Percentiles rank a stretch among this genome's conserved stretches.
Conservation (phyloP, 805 yeast genomes). For the Hanseniaspora taiwanica region DNA sequence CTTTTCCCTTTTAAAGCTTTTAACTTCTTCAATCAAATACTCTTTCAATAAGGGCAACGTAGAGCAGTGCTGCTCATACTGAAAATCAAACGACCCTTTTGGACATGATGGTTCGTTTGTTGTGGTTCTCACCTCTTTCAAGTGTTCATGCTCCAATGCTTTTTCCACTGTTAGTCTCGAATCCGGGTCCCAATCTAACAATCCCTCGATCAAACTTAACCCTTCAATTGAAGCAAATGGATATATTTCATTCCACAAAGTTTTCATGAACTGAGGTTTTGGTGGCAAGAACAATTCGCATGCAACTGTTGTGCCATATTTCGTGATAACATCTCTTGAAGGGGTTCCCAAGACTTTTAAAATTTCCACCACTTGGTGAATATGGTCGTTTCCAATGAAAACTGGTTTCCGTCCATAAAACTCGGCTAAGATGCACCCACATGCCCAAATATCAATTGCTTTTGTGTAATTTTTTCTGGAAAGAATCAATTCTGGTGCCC, state of each 20-base stretch:
- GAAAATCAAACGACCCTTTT: constrained; percentile 42
- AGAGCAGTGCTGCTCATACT: constrained; percentile 39
- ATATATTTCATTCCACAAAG: constrained; percentile 40
- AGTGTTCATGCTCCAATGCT: constrained; percentile 44
- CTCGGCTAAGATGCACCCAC: constrained; percentile 84
- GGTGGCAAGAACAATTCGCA: constrained; percentile 34
- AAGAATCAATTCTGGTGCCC: constrained; percentile 83
- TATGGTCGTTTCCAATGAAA: constrained; percentile 61
- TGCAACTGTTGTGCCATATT: constrained; percentile 34
- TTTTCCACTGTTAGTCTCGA: constrained; percentile 41
- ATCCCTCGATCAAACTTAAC: constrained; percentile 35
- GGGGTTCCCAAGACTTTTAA: constrained; percentile 65
- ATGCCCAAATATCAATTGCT: constrained; percentile 83
- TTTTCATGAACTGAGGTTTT: constrained; percentile 28
- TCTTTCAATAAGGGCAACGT: constrained; percentile 34
- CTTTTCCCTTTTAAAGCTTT: constrained; percentile 30
- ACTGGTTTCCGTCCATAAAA: constrained; percentile 68
- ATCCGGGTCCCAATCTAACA: constrained; percentile 54
- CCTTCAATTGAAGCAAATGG: constrained; percentile 49
- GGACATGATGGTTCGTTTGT: constrained; percentile 43
- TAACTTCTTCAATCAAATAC: constrained; percentile 40
- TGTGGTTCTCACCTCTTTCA: constrained; percentile 37
- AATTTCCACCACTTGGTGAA: constrained; percentile 60
- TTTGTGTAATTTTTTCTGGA: constrained; percentile 47
- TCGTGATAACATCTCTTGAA: constrained; percentile 28